Base-by-base conservation (phyloP, 352 stramenopile genomes). In the Albugo laibachii region DNA sequence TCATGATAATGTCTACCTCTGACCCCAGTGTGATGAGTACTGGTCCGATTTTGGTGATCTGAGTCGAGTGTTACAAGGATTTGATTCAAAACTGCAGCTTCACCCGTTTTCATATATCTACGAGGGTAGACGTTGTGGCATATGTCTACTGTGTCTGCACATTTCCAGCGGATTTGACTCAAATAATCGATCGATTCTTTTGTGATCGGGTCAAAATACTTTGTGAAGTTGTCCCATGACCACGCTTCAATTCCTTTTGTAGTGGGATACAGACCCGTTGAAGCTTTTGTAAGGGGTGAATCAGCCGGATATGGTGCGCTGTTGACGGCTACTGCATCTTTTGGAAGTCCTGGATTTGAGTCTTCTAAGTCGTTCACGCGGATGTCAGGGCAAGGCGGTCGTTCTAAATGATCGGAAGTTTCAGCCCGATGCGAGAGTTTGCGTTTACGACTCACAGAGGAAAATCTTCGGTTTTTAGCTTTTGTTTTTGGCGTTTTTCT, bases 1-100 rank as follows among this genome's bases (percentile, higher is more conserved):
- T 89, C 79, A 15, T 59, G 67, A 47, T 88, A 92, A 21, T 44
- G 69, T 31, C 76, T 72, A 6, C 79, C 79, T 18, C 78, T 62
- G 19, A 60, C 62, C 43, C 70, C 35, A 5, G 59, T 42, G 51
- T n/a, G 79, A 52, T 34, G 44, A 54, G 10, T 36, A 49, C 1
- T 20, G 6, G 41, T 69, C 53, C 15, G 54, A 62, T 38, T 11
- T 53, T 3, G 2, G 43, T 45, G 57, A 52, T 10, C 61, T 61
- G 48, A 81, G 40, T 39, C 65, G 54, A 27, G 69, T 60, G 34
- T 52, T 56, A 27, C 80, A 62, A 2, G 27, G 44, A 16, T 24
- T 41, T 19, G 39, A 36, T 10, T 45, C 27, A 24, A 66, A 43
- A 21, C 65, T 42, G 21, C 20, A 41, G 2, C 38, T 13, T 54